Percentiles rank a stretch among this genome's conserved stretches.
Conservation (phyloP, 495 filamentous ascomycete genomes). For the Astrocystis sublimbata region DNA sequence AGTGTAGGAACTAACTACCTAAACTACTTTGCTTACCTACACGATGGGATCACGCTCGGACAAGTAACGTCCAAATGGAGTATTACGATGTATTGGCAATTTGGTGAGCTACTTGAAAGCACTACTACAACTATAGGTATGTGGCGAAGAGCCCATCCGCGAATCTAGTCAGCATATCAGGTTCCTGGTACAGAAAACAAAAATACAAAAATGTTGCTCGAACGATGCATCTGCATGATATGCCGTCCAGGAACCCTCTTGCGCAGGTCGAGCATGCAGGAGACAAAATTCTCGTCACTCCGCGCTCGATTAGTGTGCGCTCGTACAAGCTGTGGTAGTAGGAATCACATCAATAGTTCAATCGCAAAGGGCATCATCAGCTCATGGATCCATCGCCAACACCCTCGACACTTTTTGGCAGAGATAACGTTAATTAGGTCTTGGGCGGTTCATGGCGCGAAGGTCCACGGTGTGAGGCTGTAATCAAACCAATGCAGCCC, state of each 20-base stretch:
- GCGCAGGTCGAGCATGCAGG: conserved; percentile 9
- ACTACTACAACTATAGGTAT: no score
- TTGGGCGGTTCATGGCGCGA: background rate
- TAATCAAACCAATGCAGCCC: conserved; percentile 17
- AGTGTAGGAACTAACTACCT: background rate
- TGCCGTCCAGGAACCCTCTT: background rate
- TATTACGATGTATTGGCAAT: background rate
- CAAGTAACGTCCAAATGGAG: background rate
- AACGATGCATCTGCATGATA: conserved; percentile 10
- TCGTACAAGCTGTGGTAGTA: background rate
- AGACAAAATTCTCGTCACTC: background rate
- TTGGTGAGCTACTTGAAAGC: background rate
- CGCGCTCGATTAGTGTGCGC: background rate
- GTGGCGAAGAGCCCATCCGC: background rate
- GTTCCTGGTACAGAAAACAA: background rate
- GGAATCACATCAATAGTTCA: background rate
- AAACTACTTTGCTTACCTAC: no score
- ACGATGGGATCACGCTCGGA: background rate
- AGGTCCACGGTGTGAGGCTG: conserved; percentile 12
- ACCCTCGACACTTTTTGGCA: background rate
- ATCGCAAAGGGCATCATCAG: no score
- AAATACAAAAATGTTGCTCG: no score
- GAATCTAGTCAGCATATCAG: background rate
- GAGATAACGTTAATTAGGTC: background rate
- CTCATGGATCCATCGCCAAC: no score